These are phyloP conservation scores for Fusarium xyrophilum DNA, from an alignment of 2,329 filamentous ascomycete genomes.

Conservation along the genomic window DNA sequence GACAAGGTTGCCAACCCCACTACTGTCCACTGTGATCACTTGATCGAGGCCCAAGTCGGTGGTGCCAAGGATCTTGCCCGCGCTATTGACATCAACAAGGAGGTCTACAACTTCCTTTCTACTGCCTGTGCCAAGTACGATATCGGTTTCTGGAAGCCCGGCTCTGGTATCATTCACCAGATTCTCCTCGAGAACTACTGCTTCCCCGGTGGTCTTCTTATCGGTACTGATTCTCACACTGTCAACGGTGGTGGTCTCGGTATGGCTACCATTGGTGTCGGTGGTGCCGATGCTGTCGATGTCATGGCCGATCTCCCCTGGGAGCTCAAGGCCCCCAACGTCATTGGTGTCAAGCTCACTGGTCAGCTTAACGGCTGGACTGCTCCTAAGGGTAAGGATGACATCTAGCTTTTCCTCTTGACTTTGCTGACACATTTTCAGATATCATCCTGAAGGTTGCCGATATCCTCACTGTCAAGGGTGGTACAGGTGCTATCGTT, in stretches of 20 bases:
- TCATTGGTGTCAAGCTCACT: constrained; percentile 95
- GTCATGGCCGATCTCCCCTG: constrained; percentile 97
- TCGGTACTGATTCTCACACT: constrained; percentile 97
- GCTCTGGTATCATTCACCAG: constrained; percentile 99
- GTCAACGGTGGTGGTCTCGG: constrained; percentile 96
- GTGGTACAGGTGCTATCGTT: constrained; percentile 90
- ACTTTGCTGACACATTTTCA: constrained; percentile 46
- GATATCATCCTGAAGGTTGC: constrained; percentile 98
- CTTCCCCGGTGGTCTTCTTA: constrained; percentile 97
- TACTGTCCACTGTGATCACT: constrained; percentile 98
- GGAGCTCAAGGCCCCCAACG: constrained; percentile 97
- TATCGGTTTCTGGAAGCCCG: constrained; percentile 99
- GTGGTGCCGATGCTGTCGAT: constrained; percentile 97
- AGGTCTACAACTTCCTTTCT: constrained; percentile 97
- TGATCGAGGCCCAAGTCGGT: constrained; percentile 97
- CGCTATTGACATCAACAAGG: constrained; percentile 94
- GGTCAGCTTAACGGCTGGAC: constrained; percentile 91
- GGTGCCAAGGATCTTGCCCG: constrained; percentile 92
- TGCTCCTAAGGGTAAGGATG: constrained; percentile 78
- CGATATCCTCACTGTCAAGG: constrained; percentile 96
- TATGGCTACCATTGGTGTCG: constrained; percentile 94
- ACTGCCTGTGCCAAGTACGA: constrained; percentile 98
- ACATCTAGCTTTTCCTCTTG: neutral
- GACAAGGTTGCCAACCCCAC: constrained; percentile 90
- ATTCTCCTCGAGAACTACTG: constrained; percentile 98